These are phyloP conservation scores for Arbutus unedo DNA, from an alignment of 148 eudicot genomes.

Conservation along the genomic window DNA sequence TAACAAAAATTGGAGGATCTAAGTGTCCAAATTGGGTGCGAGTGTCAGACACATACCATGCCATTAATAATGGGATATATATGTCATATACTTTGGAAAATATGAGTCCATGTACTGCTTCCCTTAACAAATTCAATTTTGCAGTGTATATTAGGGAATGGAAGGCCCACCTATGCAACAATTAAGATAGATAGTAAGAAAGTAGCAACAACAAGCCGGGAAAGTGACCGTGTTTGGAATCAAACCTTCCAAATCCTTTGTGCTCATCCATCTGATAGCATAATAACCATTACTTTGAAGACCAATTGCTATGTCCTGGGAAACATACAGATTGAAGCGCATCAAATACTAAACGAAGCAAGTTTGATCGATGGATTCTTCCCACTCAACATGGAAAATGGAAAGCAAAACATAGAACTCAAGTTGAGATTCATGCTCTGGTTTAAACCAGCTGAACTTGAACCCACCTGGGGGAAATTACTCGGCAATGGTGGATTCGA, in stretches of 20 bases:
- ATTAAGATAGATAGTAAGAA: constrained; percentile 65
- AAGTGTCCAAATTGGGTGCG: not conserved
- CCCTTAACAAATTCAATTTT: constrained; percentile 13
- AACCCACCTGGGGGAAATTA: constrained; percentile 58
- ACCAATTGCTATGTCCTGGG: constrained; percentile 62
- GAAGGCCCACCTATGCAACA: constrained; percentile 60
- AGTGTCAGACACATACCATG: not conserved
- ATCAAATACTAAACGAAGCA: constrained; percentile 46
- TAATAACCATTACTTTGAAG: constrained; percentile 63
- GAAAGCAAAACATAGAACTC: constrained; percentile 40
- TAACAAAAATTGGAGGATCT: not conserved
- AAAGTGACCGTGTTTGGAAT: constrained; percentile 73
- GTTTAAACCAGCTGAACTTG: constrained; percentile 80
- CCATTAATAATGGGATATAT: not conserved
- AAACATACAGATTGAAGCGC: constrained; percentile 49
- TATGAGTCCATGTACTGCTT: no score
- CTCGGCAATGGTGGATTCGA: constrained; percentile 43
- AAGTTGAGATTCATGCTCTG: constrained; percentile 68
- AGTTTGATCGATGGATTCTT: constrained; percentile 74
- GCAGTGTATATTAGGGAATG: constrained; percentile 62
- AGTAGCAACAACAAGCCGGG: constrained; percentile 63
- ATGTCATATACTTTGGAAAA: not conserved
- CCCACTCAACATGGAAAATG: constrained; percentile 49
- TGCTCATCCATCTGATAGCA: constrained; percentile 67
- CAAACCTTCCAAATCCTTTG: constrained; percentile 82